phyloP scores from a whole-genome alignment of 1,139 yeast species.

The Meyerozyma athensensis region DNA sequence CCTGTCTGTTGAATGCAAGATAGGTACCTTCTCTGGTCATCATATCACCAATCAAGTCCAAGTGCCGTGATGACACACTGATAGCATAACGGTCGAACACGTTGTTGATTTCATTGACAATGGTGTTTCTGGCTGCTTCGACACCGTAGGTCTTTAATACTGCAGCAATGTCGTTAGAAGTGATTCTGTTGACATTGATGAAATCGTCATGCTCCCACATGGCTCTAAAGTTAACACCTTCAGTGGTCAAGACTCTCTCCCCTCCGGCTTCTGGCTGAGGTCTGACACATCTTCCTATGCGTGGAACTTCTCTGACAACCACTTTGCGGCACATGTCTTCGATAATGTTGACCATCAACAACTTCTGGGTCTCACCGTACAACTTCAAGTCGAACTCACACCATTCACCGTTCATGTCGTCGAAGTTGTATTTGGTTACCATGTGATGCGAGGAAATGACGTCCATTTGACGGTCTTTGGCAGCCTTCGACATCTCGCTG shows the following conservation, averaged over 20 bases:
- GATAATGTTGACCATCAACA: slow-evolving; percentile 94
- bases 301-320: slow-evolving; percentile 89
- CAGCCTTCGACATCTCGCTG: slow-evolving; percentile 46
- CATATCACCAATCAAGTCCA: slow-evolving; percentile 96
- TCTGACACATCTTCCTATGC: slow-evolving; percentile 89
- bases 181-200: slow-evolving; percentile 79
- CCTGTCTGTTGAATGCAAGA: slow-evolving; percentile 96
- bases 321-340: slow-evolving; percentile 88
- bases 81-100: slow-evolving; percentile 97
- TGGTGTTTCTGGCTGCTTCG: slow-evolving; percentile 97
- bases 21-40: slow-evolving; percentile 99
- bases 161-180: slow-evolving; percentile 89
- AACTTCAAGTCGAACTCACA: slow-evolving; percentile 84
- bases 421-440: slow-evolving; percentile 80
- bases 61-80: slow-evolving; percentile 86
- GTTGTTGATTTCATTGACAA: slow-evolving; percentile 91
- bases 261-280: slow-evolving; percentile 61
- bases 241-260: slow-evolving; percentile 79
- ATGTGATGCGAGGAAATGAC: slow-evolving; percentile 69
- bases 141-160: slow-evolving; percentile 93
- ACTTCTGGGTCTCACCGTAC: slow-evolving; percentile 82
- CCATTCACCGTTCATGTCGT: slow-evolving; percentile 86
- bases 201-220: slow-evolving; percentile 98
- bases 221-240: slow-evolving; percentile 95
- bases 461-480: slow-evolving; percentile 81